Percentiles rank a stretch among this genome's conserved stretches.
phyloP scores from a whole-genome alignment of 176 grass and related monocot species.

The Hyparrhenia diplandra region DNA sequence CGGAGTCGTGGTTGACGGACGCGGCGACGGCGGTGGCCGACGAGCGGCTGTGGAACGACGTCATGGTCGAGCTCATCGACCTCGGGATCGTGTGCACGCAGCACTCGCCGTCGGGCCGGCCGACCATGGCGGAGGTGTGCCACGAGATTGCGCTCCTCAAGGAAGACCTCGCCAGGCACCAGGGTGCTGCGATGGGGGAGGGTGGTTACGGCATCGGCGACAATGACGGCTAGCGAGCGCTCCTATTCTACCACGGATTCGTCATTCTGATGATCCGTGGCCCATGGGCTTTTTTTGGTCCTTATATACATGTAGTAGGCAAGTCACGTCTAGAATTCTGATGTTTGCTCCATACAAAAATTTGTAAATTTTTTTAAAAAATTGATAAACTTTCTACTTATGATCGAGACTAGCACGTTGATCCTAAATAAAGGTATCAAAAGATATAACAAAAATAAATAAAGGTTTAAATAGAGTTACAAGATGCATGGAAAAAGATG shows the following conservation, averaged over 20 bases:
- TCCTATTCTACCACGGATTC: constrained; percentile 34
- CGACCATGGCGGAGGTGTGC: constrained; percentile 69
- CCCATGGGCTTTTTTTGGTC: not conserved
- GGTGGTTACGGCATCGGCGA: not conserved
- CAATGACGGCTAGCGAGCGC: constrained; percentile 28
- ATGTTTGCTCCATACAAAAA: not conserved
- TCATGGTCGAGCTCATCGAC: constrained; percentile 62
- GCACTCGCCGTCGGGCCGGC: constrained; percentile 50
- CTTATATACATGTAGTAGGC: no score
- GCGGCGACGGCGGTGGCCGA: constrained; percentile 13
- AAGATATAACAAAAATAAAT: no score
- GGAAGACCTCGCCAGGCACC: constrained; percentile 60
- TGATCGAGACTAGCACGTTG: no score
- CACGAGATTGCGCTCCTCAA: constrained; percentile 65
- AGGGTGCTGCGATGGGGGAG: not conserved
- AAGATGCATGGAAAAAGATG: no score
- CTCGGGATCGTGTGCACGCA: constrained; percentile 78
- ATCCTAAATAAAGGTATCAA: no score
- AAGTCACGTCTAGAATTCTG: not conserved
- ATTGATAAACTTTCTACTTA: no score
- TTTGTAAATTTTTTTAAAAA: not conserved
- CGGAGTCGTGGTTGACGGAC: constrained; percentile 47
- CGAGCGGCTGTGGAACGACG: constrained; percentile 29
- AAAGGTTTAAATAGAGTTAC: no score
- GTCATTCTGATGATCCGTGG: constrained; percentile 26